phyloP scores from a whole-genome alignment of 2,329 filamentous ascomycete species.

The Ilyonectria mors-panacis region DNA sequence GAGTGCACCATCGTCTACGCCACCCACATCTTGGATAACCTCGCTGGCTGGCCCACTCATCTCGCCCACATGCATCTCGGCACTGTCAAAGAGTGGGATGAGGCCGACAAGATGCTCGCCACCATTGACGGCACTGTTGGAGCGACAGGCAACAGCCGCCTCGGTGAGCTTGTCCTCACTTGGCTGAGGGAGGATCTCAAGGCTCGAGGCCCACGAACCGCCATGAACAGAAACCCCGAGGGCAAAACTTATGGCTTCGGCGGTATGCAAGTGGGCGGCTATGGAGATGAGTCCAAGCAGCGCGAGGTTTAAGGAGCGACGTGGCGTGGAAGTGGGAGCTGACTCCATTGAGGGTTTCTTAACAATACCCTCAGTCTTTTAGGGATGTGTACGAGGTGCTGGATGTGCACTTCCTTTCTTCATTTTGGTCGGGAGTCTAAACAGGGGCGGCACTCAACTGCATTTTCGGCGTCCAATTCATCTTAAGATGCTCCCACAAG shows the following conservation, averaged over 20 bases:
- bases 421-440: constrained; percentile 32
- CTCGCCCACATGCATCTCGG: constrained; percentile 96
- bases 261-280: constrained; percentile 68
- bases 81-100: constrained; percentile 88
- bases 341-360: constrained; percentile 37
- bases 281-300: constrained; percentile 67
- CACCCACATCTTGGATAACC: constrained; percentile 96
- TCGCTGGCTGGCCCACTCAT: constrained; percentile 95
- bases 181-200: constrained; percentile 89
- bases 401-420: constrained; percentile 14
- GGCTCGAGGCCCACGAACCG: constrained; percentile 82
- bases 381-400: background rate
- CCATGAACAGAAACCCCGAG: constrained; percentile 69
- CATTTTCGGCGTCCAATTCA: constrained; percentile 39
- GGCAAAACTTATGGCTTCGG: constrained; percentile 74
- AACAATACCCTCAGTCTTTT: constrained; percentile 34
- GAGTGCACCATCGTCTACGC: constrained; percentile 96
- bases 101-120: constrained; percentile 77
- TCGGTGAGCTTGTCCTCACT: constrained; percentile 88
- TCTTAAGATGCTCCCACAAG: background rate
- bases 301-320: constrained; percentile 44
- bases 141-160: constrained; percentile 79
- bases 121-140: constrained; percentile 58
- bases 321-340: background rate
- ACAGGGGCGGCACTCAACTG: constrained; percentile 51